Conservation (phyloP, 805 yeast genomes). For the Zygoascus flipseniorum region DNA sequence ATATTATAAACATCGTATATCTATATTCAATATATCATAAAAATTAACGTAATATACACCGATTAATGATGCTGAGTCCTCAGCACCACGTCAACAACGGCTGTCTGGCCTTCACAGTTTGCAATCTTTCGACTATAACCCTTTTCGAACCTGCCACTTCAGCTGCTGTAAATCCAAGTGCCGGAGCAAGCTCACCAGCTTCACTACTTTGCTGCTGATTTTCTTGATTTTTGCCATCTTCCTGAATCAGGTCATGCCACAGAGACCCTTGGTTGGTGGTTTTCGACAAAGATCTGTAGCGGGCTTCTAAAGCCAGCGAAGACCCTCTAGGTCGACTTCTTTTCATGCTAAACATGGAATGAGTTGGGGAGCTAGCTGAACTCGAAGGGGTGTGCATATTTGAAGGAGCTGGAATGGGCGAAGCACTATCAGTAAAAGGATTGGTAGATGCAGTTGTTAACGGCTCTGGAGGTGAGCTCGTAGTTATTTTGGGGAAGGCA, state of each 20-base stretch:
- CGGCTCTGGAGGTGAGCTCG: background rate
- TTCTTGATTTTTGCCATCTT: background rate
- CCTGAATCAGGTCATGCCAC: conserved; percentile 8
- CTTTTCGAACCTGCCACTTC: conserved; percentile 29
- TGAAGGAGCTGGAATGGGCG: background rate
- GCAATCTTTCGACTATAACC: conserved; percentile 54
- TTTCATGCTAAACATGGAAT: background rate
- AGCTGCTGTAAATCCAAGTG: conserved; percentile 18
- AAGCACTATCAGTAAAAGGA: background rate
- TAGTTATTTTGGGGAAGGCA: background rate
- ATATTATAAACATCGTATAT: background rate
- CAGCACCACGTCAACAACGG: conserved; percentile 66
- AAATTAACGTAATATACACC: background rate
- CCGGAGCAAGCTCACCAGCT: background rate
- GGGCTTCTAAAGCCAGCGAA: conserved; percentile 14
- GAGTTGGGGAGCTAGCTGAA: background rate
- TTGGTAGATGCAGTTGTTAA: background rate
- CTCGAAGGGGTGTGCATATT: no score
- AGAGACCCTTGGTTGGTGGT: background rate
- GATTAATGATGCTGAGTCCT: background rate
- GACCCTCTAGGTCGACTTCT: conserved; percentile 10
- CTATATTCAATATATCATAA: background rate
- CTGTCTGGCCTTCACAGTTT: conserved; percentile 44
- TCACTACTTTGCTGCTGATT: background rate
- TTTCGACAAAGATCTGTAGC: conserved; percentile 9